Conservation (phyloP, 1,139 yeast species). For the Blastobotrys persicus region DNA sequence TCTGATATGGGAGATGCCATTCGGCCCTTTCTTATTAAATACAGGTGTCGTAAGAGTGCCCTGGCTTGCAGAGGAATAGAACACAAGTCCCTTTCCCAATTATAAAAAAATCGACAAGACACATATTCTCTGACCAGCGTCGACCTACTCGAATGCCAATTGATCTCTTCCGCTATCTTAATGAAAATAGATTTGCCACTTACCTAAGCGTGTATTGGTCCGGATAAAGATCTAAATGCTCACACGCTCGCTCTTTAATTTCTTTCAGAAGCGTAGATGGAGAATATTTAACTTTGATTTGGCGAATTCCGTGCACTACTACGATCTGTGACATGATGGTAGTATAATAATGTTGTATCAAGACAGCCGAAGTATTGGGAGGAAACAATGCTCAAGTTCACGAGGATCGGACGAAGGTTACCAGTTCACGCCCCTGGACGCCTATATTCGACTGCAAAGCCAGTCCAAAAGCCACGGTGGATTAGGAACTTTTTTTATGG, state of each 20-base stretch:
- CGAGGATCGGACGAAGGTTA: background rate
- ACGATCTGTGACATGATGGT: conserved; percentile 15
- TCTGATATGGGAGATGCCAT: too few species aligned
- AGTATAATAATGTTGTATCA: background rate
- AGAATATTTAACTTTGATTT: conserved; percentile 27
- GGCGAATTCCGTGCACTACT: conserved; percentile 25
- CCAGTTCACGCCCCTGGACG: background rate
- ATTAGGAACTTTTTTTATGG: conserved; percentile 7
- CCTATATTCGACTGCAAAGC: background rate
- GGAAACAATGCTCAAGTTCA: background rate
- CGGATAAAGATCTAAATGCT: conserved; percentile 25
- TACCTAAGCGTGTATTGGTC: conserved; percentile 27
- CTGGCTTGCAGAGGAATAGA: too few species aligned
- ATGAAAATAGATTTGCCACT: conserved; percentile 13
- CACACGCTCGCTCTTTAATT: conserved; percentile 29
- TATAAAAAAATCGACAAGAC: too few species aligned
- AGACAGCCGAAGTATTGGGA: background rate
- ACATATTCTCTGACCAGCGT: too few species aligned
- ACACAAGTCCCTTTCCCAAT: too few species aligned
- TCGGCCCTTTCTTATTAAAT: too few species aligned
- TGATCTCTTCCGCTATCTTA: too few species aligned
- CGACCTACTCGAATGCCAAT: too few species aligned
- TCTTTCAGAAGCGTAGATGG: conserved; percentile 31
- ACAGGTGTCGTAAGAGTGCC: too few species aligned
- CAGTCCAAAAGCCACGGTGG: background rate